Conservation (phyloP, 768 basidiomycete species). For the Pisolithus marmoratus region DNA sequence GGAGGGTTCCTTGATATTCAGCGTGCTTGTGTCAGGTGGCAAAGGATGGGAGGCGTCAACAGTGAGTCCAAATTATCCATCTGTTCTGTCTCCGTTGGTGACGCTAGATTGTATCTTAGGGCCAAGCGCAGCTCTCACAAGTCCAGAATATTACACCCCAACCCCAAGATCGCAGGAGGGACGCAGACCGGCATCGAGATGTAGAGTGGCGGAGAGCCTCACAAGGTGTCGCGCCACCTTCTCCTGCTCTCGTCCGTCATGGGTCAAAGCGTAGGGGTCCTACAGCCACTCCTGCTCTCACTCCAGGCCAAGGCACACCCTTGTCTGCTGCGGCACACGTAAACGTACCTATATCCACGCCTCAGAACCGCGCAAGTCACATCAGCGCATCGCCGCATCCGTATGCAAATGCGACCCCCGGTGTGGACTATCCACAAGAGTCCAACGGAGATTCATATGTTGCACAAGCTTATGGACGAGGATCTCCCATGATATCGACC, state of each 20-base stretch:
- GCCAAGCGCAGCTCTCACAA: constrained; percentile 59
- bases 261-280: constrained; percentile 69
- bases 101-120: constrained; percentile 29
- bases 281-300: constrained; percentile 49
- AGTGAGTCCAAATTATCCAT: constrained; percentile 38
- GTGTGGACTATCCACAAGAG: constrained; percentile 45
- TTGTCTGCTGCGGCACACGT: constrained; percentile 71
- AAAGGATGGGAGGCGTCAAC: constrained; percentile 89
- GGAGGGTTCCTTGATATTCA: not conserved
- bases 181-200: constrained; percentile 45
- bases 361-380: constrained; percentile 43
- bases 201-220: constrained; percentile 61
- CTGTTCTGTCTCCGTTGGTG: constrained; percentile 1
- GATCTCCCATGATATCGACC: constrained; percentile 76
- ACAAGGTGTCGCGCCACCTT: constrained; percentile 58
- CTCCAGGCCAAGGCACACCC: constrained; percentile 59
- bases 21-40: constrained; percentile 46
- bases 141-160: constrained; percentile 51
- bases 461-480: constrained; percentile 64
- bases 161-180: constrained; percentile 57
- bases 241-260: constrained; percentile 73
- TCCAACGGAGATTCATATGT: constrained; percentile 54
- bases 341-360: constrained; percentile 59
- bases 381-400: constrained; percentile 50
- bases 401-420: constrained; percentile 58